A percentile compares a stretch with the other conserved stretches of the same genome.
These are phyloP conservation scores for Fraxinus sp. DNA, from an alignment of 305 asterid species.

Conservation along the genomic window DNA sequence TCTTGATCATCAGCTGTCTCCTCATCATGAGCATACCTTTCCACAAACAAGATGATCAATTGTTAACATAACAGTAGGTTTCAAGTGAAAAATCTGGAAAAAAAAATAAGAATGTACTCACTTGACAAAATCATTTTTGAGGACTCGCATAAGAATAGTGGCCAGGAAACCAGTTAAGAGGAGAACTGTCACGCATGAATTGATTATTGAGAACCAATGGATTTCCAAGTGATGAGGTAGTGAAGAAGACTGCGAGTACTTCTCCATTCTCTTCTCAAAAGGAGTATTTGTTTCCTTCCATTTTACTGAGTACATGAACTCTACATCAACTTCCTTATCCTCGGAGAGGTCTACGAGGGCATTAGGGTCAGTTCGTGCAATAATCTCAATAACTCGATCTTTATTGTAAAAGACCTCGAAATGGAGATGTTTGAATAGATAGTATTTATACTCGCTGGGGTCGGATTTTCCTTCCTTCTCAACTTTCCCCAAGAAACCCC, in stretches of 20 bases:
- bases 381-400: conserved; percentile 81
- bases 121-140: conserved; percentile 80
- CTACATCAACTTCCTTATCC: conserved; percentile 72
- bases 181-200: conserved; percentile 81
- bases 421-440: conserved; percentile 72
- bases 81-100: neutral
- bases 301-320: conserved; percentile 62
- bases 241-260: conserved; percentile 71
- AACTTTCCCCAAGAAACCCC: conserved; percentile 84
- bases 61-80: neutral
- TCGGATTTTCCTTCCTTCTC: conserved; percentile 79
- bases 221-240: conserved; percentile 78
- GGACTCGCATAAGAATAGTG: conserved; percentile 77
- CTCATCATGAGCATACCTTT: conserved; percentile 72
- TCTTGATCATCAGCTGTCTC: conserved; percentile 75
- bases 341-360: conserved; percentile 72
- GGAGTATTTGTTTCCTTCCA: conserved; percentile 66
- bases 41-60: conserved; percentile 6
- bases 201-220: conserved; percentile 83
- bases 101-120: conserved; percentile 31
- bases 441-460: conserved; percentile 68
- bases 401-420: conserved; percentile 70
- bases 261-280: conserved; percentile 80
- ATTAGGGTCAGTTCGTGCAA: conserved; percentile 71
- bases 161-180: conserved; percentile 81